Percentiles rank a stretch among this genome's conserved stretches.
These are phyloP conservation scores for Phytomonas sp. DNA, from an alignment of 208 protist genomes.

Conservation along the genomic window DNA sequence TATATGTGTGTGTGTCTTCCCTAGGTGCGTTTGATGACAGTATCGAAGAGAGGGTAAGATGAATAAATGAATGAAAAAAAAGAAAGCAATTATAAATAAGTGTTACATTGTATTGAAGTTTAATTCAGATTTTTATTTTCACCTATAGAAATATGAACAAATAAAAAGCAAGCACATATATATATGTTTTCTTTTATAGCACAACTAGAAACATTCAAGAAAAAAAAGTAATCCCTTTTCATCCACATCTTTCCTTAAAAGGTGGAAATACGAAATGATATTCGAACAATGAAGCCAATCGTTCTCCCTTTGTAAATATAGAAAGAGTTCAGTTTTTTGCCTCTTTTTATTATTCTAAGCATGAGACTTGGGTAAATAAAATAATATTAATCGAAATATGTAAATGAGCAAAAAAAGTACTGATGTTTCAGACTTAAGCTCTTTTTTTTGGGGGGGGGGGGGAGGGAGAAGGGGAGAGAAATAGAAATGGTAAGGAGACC, in stretches of 20 bases:
- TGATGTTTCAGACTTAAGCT: not conserved
- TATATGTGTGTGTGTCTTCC: constrained; percentile 4
- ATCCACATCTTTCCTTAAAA: not conserved
- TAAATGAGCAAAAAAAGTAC: not conserved
- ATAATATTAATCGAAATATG: not conserved
- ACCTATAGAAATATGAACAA: not conserved
- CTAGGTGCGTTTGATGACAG: not conserved
- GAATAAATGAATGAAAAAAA: not conserved
- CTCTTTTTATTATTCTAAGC: not conserved
- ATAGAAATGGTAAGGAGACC: not conserved
- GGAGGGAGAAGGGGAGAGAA: constrained; percentile 3
- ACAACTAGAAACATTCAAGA: not conserved
- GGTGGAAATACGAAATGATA: not conserved
- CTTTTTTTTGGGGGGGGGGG: not conserved
- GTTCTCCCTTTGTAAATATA: not conserved
- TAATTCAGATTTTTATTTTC: not conserved
- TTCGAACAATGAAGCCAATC: not conserved
- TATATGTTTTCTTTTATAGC: not conserved
- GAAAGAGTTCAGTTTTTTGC: too few relatives aligned
- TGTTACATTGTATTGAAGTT: too few relatives aligned
- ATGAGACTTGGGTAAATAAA: not conserved
- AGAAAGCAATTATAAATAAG: not conserved
- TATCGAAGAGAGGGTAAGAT: not conserved
- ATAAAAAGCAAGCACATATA: not conserved
- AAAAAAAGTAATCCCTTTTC: not conserved